Percentiles rank a stretch among this genome's conserved stretches.
Evolutionary conservation across 345 rosid species (phyloP).

Genomic region (Eutrema yunnanense): DNA sequence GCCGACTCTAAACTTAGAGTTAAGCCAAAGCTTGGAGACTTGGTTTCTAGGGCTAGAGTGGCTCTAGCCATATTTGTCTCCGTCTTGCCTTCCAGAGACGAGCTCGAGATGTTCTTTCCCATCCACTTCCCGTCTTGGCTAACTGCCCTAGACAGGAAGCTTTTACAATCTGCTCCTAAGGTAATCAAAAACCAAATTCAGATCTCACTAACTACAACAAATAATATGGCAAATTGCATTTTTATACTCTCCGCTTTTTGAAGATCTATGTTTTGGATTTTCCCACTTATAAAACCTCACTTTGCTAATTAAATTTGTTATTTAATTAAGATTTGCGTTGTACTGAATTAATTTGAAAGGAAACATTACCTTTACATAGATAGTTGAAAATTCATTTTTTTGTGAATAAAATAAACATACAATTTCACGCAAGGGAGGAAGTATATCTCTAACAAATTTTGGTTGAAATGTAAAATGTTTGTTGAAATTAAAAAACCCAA

Average conservation of each 20-base stretch:
- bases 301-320: background rate
- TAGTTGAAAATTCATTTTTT: background rate
- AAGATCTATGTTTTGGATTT: background rate
- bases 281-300: background rate
- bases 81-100: slow-evolving; percentile 15
- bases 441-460: background rate
- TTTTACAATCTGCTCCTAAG: slow-evolving; percentile 31
- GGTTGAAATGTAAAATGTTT: background rate
- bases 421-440: background rate
- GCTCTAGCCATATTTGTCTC: slow-evolving; percentile 53
- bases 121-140: slow-evolving; percentile 54
- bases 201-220: background rate
- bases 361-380: background rate
- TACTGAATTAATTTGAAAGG: background rate
- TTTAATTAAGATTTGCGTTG: background rate
- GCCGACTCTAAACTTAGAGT: slow-evolving; percentile 25
- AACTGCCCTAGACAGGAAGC: slow-evolving; percentile 43
- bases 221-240: background rate
- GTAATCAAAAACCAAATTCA: slow-evolving; percentile 9
- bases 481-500: background rate
- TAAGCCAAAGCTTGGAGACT: slow-evolving; percentile 36
- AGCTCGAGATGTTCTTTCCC: background rate
- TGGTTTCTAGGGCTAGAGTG: slow-evolving; percentile 50
- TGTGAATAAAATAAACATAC: background rate
- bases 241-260: background rate